phyloP scores from a whole-genome alignment of 352 stramenopile species.

The Globisporangium parvum region DNA sequence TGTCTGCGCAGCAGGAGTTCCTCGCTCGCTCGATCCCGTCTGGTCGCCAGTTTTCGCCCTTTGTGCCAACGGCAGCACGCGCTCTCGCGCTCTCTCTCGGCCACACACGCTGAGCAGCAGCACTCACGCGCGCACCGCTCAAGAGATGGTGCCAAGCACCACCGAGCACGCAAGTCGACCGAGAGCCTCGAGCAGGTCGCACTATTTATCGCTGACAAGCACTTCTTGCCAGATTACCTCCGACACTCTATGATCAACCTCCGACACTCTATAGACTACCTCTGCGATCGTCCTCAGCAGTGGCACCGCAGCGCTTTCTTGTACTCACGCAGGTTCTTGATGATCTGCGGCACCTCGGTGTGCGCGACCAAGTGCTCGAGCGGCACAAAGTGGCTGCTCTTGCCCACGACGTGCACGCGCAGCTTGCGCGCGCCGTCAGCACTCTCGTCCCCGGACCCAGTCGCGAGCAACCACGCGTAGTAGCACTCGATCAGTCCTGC shows the following conservation, averaged over 20 bases:
- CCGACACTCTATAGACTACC: not conserved
- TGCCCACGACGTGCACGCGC: constrained; percentile 68
- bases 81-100: no score
- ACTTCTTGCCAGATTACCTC: no score
- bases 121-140: not conserved
- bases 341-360: constrained; percentile 44
- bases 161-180: not conserved
- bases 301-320: constrained; percentile 55
- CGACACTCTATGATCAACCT: not conserved
- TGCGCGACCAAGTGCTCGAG: constrained; percentile 49
- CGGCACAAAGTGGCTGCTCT: constrained; percentile 50
- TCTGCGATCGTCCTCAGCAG: constrained; percentile 15
- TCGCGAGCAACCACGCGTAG: constrained; percentile 38
- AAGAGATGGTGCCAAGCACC: not conserved
- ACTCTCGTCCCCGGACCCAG: not conserved
- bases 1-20: no score
- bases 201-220: no score
- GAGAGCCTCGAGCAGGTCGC: no score
- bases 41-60: no score
- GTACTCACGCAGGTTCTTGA: constrained; percentile 52
- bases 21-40: no score
- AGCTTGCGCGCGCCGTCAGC: constrained; percentile 36
- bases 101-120: no score
- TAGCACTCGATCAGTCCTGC: constrained; percentile 41
- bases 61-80: no score